Conservation (phyloP, 2,329 filamentous ascomycete genomes). For the Penicillium freii region DNA sequence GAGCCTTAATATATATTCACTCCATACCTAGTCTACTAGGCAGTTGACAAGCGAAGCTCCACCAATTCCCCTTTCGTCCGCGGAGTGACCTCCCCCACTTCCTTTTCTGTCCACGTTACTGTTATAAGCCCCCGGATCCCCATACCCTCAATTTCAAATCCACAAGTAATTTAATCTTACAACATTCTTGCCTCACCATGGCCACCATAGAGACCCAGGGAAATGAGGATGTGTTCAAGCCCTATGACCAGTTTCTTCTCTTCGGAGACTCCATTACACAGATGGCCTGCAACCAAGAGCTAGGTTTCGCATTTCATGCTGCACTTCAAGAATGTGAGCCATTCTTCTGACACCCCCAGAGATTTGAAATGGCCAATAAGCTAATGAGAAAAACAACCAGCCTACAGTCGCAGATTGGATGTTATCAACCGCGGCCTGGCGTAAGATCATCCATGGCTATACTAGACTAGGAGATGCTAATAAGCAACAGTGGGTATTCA, state of each 20-base stretch:
- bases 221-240: constrained; percentile 24
- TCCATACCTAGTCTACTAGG: background rate
- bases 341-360: background rate
- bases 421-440: constrained; percentile 84
- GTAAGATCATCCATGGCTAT: constrained; percentile 30
- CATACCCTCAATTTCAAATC: background rate
- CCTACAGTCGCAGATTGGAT: constrained; percentile 74
- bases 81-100: constrained; percentile 9
- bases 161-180: background rate
- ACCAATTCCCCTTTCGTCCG: constrained; percentile 17
- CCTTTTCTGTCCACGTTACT: background rate
- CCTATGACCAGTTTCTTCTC: constrained; percentile 73
- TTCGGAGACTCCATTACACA: constrained; percentile 91
- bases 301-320: constrained; percentile 72
- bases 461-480: constrained; percentile 1
- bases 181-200: background rate
- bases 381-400: constrained; percentile 45
- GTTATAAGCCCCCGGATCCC: background rate
- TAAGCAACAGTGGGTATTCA: constrained; percentile 66
- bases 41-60: background rate
- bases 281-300: constrained; percentile 57
- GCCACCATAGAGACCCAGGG: background rate
- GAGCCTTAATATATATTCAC: background rate
- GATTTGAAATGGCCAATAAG: background rate
- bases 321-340: constrained; percentile 66